These are phyloP conservation scores for Craterostigma plantagineum DNA, from an alignment of 257 asterid genomes.

Conservation along the genomic window DNA sequence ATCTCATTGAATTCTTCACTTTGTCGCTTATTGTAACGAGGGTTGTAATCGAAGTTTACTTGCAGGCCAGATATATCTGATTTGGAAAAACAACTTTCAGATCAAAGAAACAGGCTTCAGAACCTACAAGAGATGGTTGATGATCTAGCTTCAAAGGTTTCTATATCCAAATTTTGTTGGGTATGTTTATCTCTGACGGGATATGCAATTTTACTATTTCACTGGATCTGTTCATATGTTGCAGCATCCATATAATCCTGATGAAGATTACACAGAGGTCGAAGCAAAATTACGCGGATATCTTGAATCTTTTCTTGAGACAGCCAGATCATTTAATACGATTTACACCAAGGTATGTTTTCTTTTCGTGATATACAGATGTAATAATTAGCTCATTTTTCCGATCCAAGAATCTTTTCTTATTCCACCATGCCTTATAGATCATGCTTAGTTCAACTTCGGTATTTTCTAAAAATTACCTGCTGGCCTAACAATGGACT, in stretches of 20 bases:
- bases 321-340: slow-evolving; percentile 79
- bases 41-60: slow-evolving; percentile 16
- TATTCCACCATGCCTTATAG: no score
- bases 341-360: slow-evolving; percentile 77
- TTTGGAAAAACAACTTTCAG: slow-evolving; percentile 86
- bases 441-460: no score
- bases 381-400: no score
- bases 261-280: slow-evolving; percentile 75
- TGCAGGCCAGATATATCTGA: slow-evolving; percentile 95
- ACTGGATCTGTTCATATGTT: slow-evolving; percentile 9
- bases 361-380: slow-evolving; percentile 1
- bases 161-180: slow-evolving; percentile 5
- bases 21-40: no score
- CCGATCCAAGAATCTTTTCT: no score
- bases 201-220: not conserved
- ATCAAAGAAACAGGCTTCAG: slow-evolving; percentile 79
- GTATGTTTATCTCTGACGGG: no score
- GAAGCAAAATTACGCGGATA: slow-evolving; percentile 69
- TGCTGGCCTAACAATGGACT: no score
- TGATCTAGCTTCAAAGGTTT: slow-evolving; percentile 87
- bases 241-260: slow-evolving; percentile 90
- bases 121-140: slow-evolving; percentile 96
- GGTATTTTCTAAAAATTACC: no score
- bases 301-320: slow-evolving; percentile 91
- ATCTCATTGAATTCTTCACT: no score